A percentile compares a stretch with the other conserved stretches of the same genome.
Conservation (phyloP, 2,329 filamentous ascomycete genomes). For the Tothia fuscella region DNA sequence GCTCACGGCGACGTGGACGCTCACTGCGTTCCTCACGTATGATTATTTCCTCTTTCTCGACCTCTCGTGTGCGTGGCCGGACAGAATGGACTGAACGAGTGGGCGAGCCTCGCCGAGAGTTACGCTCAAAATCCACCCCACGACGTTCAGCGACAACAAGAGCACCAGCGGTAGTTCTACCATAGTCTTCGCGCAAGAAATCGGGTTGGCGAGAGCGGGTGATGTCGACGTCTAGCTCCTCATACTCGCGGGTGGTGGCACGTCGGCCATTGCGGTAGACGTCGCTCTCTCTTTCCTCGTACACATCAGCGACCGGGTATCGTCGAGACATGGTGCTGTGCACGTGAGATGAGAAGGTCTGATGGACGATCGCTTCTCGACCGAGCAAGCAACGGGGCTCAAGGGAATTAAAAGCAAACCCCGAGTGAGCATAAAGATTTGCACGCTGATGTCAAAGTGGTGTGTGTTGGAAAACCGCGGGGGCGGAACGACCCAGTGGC, state of each 20-base stretch:
- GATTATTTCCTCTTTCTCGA: conserved; percentile 23
- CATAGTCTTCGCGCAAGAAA: conserved; percentile 40
- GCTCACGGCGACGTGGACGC: conserved; percentile 15
- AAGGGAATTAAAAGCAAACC: too few relatives aligned
- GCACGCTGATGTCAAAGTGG: too few relatives aligned
- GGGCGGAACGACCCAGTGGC: too few relatives aligned
- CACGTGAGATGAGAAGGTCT: too few relatives aligned
- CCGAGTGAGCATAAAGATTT: too few relatives aligned
- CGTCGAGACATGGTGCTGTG: conserved; percentile 31
- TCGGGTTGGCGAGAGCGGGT: conserved; percentile 30
- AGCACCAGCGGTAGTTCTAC: conserved; percentile 30
- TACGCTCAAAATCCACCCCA: not conserved
- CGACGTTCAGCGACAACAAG: conserved; percentile 31
- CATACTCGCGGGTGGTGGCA: conserved; percentile 31
- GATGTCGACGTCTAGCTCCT: conserved; percentile 39
- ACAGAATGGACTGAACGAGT: conserved; percentile 8
- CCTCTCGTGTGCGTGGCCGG: conserved; percentile 21
- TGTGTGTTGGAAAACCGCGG: too few relatives aligned
- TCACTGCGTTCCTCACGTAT: conserved; percentile 17
- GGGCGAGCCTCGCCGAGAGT: conserved; percentile 2
- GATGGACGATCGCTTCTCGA: too few relatives aligned
- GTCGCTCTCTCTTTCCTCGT: conserved; percentile 38
- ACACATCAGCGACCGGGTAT: conserved; percentile 34
- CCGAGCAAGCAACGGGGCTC: too few relatives aligned
- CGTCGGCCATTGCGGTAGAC: conserved; percentile 32